Evolutionary conservation across 108 stramenopile genomes (phyloP).

Genomic region (Discostella stelligeroides): DNA sequence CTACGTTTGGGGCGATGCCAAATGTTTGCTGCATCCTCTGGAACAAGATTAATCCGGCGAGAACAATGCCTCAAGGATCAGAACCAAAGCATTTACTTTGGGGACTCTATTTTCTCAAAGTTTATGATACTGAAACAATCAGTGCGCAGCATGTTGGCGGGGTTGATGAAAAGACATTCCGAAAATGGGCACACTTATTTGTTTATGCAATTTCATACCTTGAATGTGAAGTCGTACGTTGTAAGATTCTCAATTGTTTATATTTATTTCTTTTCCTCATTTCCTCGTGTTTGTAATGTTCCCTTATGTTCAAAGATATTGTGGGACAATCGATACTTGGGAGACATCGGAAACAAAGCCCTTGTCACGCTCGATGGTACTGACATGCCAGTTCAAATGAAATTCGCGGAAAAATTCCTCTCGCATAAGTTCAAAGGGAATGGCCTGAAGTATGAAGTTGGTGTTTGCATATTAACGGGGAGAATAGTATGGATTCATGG

Average conservation of each 20-base stretch:
- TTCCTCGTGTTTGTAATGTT: conserved; percentile 3
- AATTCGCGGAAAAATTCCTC: conserved; percentile 16
- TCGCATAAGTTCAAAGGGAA: too few species aligned
- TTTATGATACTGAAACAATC: conserved; percentile 23
- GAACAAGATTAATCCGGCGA: conserved; percentile 14
- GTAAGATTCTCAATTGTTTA: too few species aligned
- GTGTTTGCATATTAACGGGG: conserved; percentile 24
- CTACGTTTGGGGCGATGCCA: conserved; percentile 12
- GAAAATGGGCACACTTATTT: conserved; percentile 31
- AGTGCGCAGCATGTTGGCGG: conserved; percentile 7
- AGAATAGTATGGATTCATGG: conserved; percentile 33
- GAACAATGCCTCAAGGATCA: conserved; percentile 2
- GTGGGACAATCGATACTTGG: conserved; percentile 19
- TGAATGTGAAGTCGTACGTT: conserved; percentile 27
- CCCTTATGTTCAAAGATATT: conserved; percentile 15
- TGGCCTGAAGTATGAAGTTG: conserved; percentile 35
- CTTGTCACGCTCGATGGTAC: too few species aligned
- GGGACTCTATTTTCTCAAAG: conserved; percentile 22
- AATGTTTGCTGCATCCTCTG: conserved; percentile 11
- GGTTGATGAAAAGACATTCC: conserved; percentile 38
- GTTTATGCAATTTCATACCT: conserved; percentile 28
- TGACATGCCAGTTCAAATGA: conserved; percentile 21
- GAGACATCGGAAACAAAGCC: too few species aligned
- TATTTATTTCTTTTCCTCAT: too few species aligned
- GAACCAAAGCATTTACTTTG: conserved; percentile 21